These are phyloP conservation scores for Teratosphaeria pseudoeucalypti DNA, from an alignment of 2,329 filamentous ascomycete species.

Conservation along the genomic window DNA sequence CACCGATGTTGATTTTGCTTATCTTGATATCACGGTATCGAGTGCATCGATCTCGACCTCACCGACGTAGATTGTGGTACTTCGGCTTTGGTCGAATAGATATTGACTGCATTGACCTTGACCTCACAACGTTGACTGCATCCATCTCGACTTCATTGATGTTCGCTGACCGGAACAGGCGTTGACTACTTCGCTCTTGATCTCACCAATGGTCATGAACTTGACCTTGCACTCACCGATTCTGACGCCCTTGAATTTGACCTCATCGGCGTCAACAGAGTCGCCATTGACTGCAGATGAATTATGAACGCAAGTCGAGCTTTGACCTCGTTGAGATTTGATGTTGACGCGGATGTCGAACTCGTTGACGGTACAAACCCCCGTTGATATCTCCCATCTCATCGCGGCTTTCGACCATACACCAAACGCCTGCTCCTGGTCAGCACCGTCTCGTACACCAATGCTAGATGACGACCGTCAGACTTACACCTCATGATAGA, in stretches of 20 bases:
- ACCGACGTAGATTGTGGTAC: neutral
- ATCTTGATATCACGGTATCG: neutral
- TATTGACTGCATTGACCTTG: neutral
- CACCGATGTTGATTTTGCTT: neutral
- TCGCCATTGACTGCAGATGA: neutral
- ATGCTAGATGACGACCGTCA: neutral
- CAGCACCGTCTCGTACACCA: neutral
- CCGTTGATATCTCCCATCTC: neutral
- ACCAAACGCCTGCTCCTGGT: neutral
- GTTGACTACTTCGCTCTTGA: neutral
- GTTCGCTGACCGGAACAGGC: neutral
- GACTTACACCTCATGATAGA: conserved; percentile 30
- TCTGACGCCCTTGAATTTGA: neutral
- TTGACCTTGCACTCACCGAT: neutral
- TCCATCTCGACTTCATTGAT: neutral
- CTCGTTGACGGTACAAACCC: neutral
- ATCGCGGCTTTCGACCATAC: neutral
- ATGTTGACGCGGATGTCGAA: neutral
- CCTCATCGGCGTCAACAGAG: neutral
- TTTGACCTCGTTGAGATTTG: neutral
- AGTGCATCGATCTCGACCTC: neutral
- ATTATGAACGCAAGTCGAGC: neutral
- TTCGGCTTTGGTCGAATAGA: neutral
- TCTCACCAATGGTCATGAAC: neutral
- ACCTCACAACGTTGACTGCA: neutral